These are phyloP conservation scores for Phytophthora pseudosyringae DNA, from an alignment of 352 stramenopile species.

Conservation along the genomic window DNA sequence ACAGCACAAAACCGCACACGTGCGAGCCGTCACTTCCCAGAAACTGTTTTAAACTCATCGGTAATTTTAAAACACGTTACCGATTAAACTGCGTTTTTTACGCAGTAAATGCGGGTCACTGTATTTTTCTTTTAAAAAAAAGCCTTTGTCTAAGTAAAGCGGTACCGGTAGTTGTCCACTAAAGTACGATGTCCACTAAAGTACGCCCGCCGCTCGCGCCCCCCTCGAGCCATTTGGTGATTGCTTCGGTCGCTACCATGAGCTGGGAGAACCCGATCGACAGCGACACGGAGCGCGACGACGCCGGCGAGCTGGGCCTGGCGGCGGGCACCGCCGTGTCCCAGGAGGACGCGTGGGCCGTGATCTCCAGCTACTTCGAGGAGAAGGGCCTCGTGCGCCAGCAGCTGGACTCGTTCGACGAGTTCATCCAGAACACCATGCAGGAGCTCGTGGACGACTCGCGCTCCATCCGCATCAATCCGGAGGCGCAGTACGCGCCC, in stretches of 20 bases:
- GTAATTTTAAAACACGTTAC: not conserved
- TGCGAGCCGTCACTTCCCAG: no score
- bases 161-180: no score
- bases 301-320: conserved; percentile 54
- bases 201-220: not conserved
- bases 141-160: no score
- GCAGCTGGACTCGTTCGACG: conserved; percentile 99
- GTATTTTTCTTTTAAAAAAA: no score
- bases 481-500: conserved; percentile 96
- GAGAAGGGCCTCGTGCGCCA: conserved; percentile 99
- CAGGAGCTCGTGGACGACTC: conserved; percentile 99
- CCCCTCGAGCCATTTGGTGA: conserved; percentile 31
- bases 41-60: no score
- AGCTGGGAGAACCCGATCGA: conserved; percentile 77
- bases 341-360: conserved; percentile 99
- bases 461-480: conserved; percentile 96
- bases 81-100: not conserved
- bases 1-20: no score
- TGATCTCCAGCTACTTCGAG: conserved; percentile 99
- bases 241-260: conserved; percentile 47
- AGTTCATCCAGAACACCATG: conserved; percentile 99
- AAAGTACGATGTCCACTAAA: not conserved
- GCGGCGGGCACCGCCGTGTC: conserved; percentile 89
- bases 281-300: conserved; percentile 60
- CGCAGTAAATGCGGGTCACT: not conserved